Base-by-base conservation (phyloP, 176 grass and related monocot species). In the Oryza coarctata region DNA sequence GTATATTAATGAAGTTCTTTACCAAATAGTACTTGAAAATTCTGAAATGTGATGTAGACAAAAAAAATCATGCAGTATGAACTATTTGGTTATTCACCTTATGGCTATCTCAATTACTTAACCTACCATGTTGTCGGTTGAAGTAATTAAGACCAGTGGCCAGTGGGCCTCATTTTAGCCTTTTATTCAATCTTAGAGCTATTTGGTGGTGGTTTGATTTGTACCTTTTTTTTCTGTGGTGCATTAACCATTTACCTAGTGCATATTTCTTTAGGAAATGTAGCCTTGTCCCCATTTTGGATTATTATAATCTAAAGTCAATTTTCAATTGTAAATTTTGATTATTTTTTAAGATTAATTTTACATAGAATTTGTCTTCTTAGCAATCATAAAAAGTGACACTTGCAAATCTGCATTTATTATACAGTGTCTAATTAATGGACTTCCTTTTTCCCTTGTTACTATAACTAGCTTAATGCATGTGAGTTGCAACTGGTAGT, bases 31-130 rank as follows among this genome's bases (percentile, higher is more conserved):
- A 62, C 40, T 26, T 70, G 6, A 71, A 25, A 68, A 61, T 3
- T 61, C 44, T 65, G 2, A 64, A 78, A 71, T 52, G 30, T 68
- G 63, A 68, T 23, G 1, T 60, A 17, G 35, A 43, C 47, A 65
- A 81, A 45, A 52, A 14, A 44, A 69, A 49, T 61, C 27, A 68
- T 49, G 14, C 40, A 47, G 69, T 41, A 40, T 15, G 27, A 34
- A 3, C 23, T 86, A 63, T 23, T 71, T 58, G 31, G 0, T 82
- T 71, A 84, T 71, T 63, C 58, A 25, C 36, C 68, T 80, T 26
- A 47, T 44, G 76, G 38, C 60, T 29, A 22, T 80, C 58, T 36
- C 3, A 30, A 17, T 52, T 44, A 73, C 13, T 78, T 64, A 41
- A 25, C 38, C 38, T 38, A 64, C 14, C 9, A 75, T 29, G 5